Base-by-base conservation (phyloP, 805 yeast species). In the Komagataella mondaviorum region DNA sequence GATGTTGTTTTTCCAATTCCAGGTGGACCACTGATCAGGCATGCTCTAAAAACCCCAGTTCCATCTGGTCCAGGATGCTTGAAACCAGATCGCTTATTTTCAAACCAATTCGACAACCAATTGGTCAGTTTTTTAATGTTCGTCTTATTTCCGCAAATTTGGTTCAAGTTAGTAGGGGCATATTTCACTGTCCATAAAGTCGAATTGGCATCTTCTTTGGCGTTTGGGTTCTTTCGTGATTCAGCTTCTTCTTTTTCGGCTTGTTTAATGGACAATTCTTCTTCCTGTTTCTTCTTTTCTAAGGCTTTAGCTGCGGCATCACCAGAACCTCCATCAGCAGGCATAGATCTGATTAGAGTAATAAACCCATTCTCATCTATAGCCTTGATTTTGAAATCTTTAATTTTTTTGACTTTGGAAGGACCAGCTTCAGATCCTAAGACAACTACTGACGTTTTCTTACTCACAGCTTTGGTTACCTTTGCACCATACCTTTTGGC, bases 361-460 rank as follows among this genome's bases (percentile, higher is more conserved):
- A 86, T 66, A 58, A 93, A 89, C 0, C 98, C 98, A 8, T 78
- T 86, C 65, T 93, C 96, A 59, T 80, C 82, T 54, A 91, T 83
- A 45, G 95, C 88, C 65, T 90, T 90, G 51, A 88, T 79, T 6
- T 78, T 75, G 56, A 82, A 70, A 50, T 80, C 77, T 59, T 79
- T 83, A 56, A 95, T 91, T 60, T 83, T 87, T 59, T 79, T 78
- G 46, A 93, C 80, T 65, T 93, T 93, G n/a, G 88, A 81, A 2
- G 98, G 97, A 0, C 99, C 99, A 2, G 99, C 98, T 57, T 93
- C 97, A 50, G 77, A 88, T 6, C 99, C 99, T 30, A 93, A 72
- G 1, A 93, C 97, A 2, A 91, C 96, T 48, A 89, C 72, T 22
- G 88, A 78, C 0, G 99, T 93, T 60, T 84, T 87, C 8, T 88